phyloP scores from a whole-genome alignment of 768 basidiomycete genomes.

The Lentinula boryana region DNA sequence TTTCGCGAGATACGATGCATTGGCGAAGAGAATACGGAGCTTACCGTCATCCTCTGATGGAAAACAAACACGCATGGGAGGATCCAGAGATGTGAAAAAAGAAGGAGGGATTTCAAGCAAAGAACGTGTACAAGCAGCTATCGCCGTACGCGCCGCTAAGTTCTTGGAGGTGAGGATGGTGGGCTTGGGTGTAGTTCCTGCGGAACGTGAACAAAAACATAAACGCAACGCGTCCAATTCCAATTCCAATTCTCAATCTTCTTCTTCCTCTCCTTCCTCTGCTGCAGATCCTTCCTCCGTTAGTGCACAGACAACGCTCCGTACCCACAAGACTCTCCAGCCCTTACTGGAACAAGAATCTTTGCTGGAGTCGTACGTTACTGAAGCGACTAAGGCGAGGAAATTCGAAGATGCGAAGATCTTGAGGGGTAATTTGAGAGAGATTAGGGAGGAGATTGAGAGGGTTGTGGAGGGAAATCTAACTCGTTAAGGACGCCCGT shows the following conservation, averaged over 20 bases:
- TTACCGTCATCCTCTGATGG: constrained; percentile 37
- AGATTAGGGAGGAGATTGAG: constrained; percentile 83
- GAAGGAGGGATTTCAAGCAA: constrained; percentile 52
- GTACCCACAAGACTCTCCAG: constrained; percentile 59
- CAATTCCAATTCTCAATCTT: background rate
- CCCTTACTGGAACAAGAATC: constrained; percentile 94
- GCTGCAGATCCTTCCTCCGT: constrained; percentile 15
- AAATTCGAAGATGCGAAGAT: constrained; percentile 96
- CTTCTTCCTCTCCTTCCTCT: background rate
- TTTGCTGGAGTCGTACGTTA: constrained; percentile 82
- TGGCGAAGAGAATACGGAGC: constrained; percentile 78
- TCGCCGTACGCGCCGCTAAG: constrained; percentile 65
- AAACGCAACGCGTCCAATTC: background rate
- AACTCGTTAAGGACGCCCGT: too few relatives aligned
- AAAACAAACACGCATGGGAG: constrained; percentile 16
- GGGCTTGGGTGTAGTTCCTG: background rate
- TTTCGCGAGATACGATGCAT: constrained; percentile 83
- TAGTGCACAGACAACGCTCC: constrained; percentile 60
- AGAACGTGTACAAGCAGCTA: constrained; percentile 78
- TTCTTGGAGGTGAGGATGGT: constrained; percentile 32
- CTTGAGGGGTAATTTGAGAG: constrained; percentile 69
- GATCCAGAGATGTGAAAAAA: background rate
- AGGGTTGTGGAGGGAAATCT: constrained; percentile 35
- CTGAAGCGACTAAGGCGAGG: constrained; percentile 82
- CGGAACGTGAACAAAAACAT: background rate